Conservation (phyloP, 106 monocot genomes). For the Alisma plantagoaquatica region DNA sequence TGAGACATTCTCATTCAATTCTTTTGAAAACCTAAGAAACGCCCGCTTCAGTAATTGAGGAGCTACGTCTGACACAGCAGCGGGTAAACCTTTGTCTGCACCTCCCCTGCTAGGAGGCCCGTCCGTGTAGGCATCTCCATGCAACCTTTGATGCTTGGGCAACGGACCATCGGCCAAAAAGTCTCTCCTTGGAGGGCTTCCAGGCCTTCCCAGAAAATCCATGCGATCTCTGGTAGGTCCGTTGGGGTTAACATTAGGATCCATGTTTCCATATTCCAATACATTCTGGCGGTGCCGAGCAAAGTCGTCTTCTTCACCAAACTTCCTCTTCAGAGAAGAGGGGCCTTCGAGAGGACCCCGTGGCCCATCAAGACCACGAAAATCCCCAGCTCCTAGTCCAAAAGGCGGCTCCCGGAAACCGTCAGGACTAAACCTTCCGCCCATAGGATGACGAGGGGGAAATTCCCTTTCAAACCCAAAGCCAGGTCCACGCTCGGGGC, state of each 20-base stretch:
- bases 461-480: neutral
- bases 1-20: slow-evolving; percentile 42
- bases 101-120: no score
- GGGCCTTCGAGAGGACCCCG: neutral
- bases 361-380: slow-evolving; percentile 3
- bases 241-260: neutral
- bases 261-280: slow-evolving; percentile 2
- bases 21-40: slow-evolving; percentile 64
- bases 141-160: no score
- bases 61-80: slow-evolving; percentile 31
- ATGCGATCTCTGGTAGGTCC: neutral
- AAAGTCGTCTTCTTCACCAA: slow-evolving; percentile 5
- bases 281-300: slow-evolving; percentile 2
- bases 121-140: no score
- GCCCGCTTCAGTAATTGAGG: slow-evolving; percentile 52
- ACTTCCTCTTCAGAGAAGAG: slow-evolving; percentile 6
- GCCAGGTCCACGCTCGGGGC: neutral
- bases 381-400: neutral
- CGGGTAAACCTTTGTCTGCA: slow-evolving; percentile 4
- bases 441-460: neutral
- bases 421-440: slow-evolving; percentile 1
- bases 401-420: slow-evolving; percentile 1
- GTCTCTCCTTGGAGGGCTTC: no score
- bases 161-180: no score
- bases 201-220: slow-evolving; percentile 6